Percentiles rank a stretch among this genome's conserved stretches.
phyloP scores from a whole-genome alignment of 179 eudicot species.

The Silene noctiflora region DNA sequence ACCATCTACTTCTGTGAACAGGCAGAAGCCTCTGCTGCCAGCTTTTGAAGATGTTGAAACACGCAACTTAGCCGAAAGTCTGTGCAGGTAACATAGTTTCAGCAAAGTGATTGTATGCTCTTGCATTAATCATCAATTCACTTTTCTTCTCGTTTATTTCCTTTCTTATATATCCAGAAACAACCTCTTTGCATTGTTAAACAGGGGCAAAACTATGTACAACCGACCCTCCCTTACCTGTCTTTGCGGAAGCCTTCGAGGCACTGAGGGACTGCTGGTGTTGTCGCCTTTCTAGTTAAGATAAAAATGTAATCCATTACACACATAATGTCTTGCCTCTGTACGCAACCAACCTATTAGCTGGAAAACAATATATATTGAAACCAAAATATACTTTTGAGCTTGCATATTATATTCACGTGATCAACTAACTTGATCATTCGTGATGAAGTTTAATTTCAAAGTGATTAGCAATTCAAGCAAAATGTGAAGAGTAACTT shows the following conservation, averaged over 20 bases:
- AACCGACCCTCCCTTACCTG: neutral
- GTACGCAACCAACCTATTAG: neutral
- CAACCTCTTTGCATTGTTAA: neutral
- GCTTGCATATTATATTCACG: neutral
- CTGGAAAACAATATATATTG: neutral
- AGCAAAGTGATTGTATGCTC: neutral
- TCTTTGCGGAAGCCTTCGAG: neutral
- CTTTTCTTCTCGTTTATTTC: neutral
- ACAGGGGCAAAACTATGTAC: neutral
- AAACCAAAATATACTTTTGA: neutral
- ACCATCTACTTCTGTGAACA: conserved; percentile 33
- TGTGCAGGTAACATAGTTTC: conserved; percentile 57
- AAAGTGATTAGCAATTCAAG: neutral
- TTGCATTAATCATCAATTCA: neutral
- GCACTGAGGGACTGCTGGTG: neutral
- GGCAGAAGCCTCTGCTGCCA: conserved; percentile 91
- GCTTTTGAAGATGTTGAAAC: conserved; percentile 90
- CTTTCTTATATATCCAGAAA: neutral
- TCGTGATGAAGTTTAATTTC: neutral
- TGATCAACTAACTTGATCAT: neutral
- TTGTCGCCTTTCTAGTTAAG: neutral
- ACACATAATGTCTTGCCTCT: neutral
- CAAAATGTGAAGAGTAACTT: neutral
- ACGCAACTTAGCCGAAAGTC: conserved; percentile 87
- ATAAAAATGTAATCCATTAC: neutral